Evolutionary conservation across 768 basidiomycete genomes (phyloP).

Genomic region (Boletus tomentosulus): DNA sequence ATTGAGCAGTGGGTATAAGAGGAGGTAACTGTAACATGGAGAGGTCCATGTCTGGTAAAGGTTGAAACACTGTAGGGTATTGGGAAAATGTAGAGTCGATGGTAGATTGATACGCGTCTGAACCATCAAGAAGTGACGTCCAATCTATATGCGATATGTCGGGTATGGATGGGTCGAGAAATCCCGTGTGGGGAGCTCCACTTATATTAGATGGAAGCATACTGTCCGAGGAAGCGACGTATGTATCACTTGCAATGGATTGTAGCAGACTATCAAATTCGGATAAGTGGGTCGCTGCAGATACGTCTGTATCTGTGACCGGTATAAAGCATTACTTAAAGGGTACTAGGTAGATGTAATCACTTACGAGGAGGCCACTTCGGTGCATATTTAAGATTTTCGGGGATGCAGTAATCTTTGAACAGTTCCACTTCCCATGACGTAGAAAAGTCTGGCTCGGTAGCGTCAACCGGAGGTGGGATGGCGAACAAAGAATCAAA

Average conservation of each 20-base stretch:
- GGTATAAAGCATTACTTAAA: not conserved
- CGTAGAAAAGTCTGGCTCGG: conserved; percentile 22
- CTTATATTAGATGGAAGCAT: not conserved
- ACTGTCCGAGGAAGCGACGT: not conserved
- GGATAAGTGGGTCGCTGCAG: not conserved
- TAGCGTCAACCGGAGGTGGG: conserved; percentile 23
- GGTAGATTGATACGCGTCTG: not conserved
- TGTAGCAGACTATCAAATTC: conserved; percentile 10
- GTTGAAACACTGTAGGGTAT: not conserved
- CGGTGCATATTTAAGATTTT: not conserved
- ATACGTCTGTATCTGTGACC: not conserved
- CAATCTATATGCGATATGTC: conserved; percentile 11
- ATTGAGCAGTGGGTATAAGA: not conserved
- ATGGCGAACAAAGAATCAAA: conserved; percentile 25
- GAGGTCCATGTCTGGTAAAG: conserved; percentile 24
- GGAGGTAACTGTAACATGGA: conserved; percentile 23
- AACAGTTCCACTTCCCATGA: conserved; percentile 35
- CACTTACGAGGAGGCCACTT: conserved; percentile 5
- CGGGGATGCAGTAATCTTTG: conserved; percentile 20
- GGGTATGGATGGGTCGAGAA: not conserved
- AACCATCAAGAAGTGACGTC: conserved; percentile 9
- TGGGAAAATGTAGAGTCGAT: conserved; percentile 1
- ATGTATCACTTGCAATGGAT: not conserved
- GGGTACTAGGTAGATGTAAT: not conserved
- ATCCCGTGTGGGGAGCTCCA: not conserved